Base-by-base conservation (phyloP, 2,329 filamentous ascomycete species). In the Xylaria sp. region DNA sequence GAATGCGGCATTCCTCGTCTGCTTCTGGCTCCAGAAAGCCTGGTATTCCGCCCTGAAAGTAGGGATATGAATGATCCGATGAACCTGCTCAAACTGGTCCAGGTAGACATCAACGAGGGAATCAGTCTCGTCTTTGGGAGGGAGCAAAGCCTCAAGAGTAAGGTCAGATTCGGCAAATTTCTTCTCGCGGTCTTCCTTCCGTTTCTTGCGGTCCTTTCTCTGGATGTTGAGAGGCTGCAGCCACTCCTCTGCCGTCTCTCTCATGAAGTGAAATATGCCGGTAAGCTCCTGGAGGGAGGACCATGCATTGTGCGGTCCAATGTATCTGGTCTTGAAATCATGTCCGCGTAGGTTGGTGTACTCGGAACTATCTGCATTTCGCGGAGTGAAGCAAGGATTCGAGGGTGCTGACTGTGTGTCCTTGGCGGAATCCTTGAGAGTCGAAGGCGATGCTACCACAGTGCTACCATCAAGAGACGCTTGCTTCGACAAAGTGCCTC, bases 211-310 rank as follows among this genome's bases (percentile, higher is more conserved):
- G 61, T 85, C 81, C 69, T 85, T 84, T 59, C 75, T 68, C 34
- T 82, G 78, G 21, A 83, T 75, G 37, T 82, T 81, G 41, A 85
- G 77, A 7, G 83, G 82, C 47, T 79, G 76, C 50, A 86, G 74
- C 81, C 82, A 85, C 65, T 85, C 81, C 48, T 84, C 80, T 8
- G 82, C 81, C 1, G 82, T 85, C 70, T 85, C 82, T 59, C 78
- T 80, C 83, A 86, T 85, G 54, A 85, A 85, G 13, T 81, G 79
- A 42, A 77, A 81, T 42, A 86, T 73, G 2, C 83, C 82, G 2
- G 79, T 61, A 57, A 78, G 72, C 54, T 84, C 81, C 45, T 79
- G 78, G 63, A 85, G 82, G 9, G 83, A 82, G 70, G 84, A 80
- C 70, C 78, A 84, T 41, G 81, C 80, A 60, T 84, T 85, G 66